A percentile compares a stretch with the other conserved stretches of the same genome.
Evolutionary conservation across 148 eudicot species (phyloP).

Genomic region (Chenopodium quinoa): DNA sequence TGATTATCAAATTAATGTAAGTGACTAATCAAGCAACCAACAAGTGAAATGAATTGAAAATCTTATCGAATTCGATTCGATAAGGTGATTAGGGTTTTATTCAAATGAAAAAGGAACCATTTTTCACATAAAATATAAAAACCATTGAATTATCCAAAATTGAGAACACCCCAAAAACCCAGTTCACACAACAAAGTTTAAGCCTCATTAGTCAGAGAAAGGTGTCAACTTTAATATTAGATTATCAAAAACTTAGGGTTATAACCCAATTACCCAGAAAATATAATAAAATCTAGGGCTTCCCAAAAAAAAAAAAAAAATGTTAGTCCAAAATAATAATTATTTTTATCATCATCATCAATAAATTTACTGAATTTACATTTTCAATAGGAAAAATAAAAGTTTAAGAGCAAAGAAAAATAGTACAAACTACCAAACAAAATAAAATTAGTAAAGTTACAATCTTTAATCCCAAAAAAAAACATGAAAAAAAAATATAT

Average conservation of each 20-base stretch:
- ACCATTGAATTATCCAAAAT: constrained; percentile 15
- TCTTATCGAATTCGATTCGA: constrained; percentile 1
- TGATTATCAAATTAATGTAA: not conserved
- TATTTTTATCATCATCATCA: not conserved
- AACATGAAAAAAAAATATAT: not conserved
- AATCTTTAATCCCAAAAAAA: constrained; percentile 16
- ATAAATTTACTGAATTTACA: not conserved
- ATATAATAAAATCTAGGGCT: constrained; percentile 35
- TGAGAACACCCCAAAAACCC: constrained; percentile 33
- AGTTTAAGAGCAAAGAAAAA: not conserved
- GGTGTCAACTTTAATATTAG: constrained; percentile 20
- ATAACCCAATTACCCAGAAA: constrained; percentile 25
- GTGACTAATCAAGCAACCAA: constrained; percentile 5
- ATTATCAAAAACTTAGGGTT: constrained; percentile 22
- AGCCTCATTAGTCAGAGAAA: constrained; percentile 15
- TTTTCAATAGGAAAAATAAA: not conserved
- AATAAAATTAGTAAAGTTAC: constrained; percentile 19
- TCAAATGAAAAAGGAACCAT: constrained; percentile 18
- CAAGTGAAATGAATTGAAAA: not conserved
- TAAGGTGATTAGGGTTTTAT: constrained; percentile 33
- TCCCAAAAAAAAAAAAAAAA: constrained; percentile 6
- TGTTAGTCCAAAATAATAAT: constrained; percentile 13
- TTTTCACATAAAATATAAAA: constrained; percentile 40
- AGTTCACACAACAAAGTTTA: constrained; percentile 22
- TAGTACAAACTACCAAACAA: constrained; percentile 11